Conservation (phyloP, 2,329 filamentous ascomycete genomes). For the Diplodia sapinea region DNA sequence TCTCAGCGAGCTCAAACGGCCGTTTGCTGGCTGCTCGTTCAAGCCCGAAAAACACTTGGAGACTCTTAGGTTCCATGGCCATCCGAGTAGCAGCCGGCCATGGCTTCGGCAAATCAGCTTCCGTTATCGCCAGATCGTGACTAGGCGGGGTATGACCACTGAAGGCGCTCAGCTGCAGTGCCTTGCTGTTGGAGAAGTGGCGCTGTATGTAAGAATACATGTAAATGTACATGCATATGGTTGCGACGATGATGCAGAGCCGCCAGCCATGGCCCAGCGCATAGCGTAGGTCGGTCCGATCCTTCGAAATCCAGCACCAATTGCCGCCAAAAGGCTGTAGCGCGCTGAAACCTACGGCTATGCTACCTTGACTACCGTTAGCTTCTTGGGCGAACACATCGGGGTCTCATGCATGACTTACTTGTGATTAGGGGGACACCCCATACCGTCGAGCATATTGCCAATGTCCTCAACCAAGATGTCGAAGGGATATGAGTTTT, state of each 20-base stretch:
- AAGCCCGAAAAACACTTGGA: neutral
- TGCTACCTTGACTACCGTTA: slow-evolving; percentile 23
- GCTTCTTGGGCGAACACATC: neutral
- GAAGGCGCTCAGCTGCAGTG: neutral
- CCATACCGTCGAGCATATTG: slow-evolving; percentile 51
- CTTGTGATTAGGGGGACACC: slow-evolving; percentile 50
- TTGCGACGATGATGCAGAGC: slow-evolving; percentile 51
- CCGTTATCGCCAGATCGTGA: neutral
- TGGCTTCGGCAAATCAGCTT: slow-evolving; percentile 6
- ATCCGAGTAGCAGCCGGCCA: neutral
- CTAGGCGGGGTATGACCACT: neutral
- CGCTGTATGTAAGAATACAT: slow-evolving; percentile 48
- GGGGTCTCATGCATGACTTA: slow-evolving; percentile 28
- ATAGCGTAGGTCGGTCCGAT: slow-evolving; percentile 51
- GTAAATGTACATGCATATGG: slow-evolving; percentile 52
- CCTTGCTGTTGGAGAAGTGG: slow-evolving; percentile 23
- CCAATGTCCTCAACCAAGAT: slow-evolving; percentile 39
- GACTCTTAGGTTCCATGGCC: neutral
- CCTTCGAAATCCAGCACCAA: slow-evolving; percentile 56
- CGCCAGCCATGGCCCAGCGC: slow-evolving; percentile 55
- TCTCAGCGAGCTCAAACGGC: neutral
- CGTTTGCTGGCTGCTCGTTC: slow-evolving; percentile 4
- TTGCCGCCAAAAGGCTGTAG: slow-evolving; percentile 53
- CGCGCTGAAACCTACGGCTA: slow-evolving; percentile 24
- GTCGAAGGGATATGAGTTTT: slow-evolving; percentile 44